Conservation (phyloP, 176 grass and related monocot species). For the Rhynchospora breviuscula region DNA sequence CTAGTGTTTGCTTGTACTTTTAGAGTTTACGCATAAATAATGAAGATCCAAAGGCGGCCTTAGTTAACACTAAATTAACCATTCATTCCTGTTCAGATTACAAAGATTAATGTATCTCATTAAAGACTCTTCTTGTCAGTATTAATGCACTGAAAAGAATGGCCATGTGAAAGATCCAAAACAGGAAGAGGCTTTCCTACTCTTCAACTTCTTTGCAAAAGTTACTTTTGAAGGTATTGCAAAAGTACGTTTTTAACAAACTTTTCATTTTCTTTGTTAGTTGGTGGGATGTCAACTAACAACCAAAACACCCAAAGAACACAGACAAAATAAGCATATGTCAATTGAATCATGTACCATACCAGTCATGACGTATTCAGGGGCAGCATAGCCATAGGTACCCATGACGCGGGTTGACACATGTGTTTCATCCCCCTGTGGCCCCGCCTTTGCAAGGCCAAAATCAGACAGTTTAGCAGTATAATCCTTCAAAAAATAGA, state of each 20-base stretch:
- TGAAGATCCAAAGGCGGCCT: not conserved
- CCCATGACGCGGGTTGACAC: slow-evolving; percentile 98
- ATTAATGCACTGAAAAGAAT: not conserved
- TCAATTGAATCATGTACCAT: slow-evolving; percentile 7
- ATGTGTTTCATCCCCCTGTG: slow-evolving; percentile 97
- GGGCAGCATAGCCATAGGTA: slow-evolving; percentile 96
- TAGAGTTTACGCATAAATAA: not conserved
- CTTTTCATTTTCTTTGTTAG: not conserved
- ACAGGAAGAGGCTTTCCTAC: not conserved
- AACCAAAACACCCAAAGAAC: not conserved
- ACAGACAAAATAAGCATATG: not conserved
- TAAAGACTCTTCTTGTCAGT: not conserved
- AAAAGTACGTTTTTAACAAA: not conserved
- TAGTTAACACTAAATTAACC: not conserved
- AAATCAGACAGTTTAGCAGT: slow-evolving; percentile 93
- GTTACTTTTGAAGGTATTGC: not conserved
- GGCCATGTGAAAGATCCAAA: not conserved
- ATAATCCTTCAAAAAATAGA: slow-evolving; percentile 64
- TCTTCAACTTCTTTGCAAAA: not conserved
- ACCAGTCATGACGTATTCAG: slow-evolving; percentile 99
- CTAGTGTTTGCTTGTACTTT: not conserved
- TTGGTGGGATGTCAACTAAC: slow-evolving; percentile 11
- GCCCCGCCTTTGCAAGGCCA: slow-evolving; percentile 95
- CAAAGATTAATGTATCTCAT: not conserved
- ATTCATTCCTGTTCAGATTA: not conserved